Evolutionary conservation across 441 rosid genomes (phyloP).

Genomic region (Gossypium aridum): DNA sequence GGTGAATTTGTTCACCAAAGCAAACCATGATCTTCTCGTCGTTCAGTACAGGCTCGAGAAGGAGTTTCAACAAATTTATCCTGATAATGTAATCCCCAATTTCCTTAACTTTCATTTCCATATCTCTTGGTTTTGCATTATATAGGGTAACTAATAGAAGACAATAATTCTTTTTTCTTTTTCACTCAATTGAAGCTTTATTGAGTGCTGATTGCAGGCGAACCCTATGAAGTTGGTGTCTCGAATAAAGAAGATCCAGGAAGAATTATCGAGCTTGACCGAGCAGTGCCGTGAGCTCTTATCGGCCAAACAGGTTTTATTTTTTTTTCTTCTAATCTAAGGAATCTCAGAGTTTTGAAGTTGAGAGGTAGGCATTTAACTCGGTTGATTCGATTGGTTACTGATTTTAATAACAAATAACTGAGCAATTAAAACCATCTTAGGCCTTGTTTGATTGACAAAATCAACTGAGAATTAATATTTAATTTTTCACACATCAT

Average conservation of each 20-base stretch:
- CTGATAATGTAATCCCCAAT: conserved; percentile 40
- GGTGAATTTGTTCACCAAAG: conserved; percentile 50
- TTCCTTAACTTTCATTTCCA: background rate
- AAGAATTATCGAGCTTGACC: conserved; percentile 46
- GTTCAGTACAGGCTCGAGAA: conserved; percentile 66
- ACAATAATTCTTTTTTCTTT: background rate
- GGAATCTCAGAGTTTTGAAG: background rate
- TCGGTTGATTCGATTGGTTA: no score
- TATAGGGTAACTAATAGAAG: background rate
- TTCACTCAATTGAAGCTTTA: background rate
- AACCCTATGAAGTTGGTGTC: conserved; percentile 72
- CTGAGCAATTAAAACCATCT: no score
- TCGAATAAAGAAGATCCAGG: conserved; percentile 71
- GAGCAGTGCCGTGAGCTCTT: conserved; percentile 81
- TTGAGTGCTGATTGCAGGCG: conserved; percentile 33
- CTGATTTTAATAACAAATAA: no score
- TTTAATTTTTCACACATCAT: no score
- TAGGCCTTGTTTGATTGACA: no score
- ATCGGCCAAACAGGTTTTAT: conserved; percentile 72
- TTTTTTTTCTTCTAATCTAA: background rate
- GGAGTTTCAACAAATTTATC: conserved; percentile 68
- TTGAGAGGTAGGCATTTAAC: no score
- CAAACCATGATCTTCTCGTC: conserved; percentile 49
- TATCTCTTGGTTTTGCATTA: background rate
- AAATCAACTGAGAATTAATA: no score